Evolutionary conservation across 768 basidiomycete genomes (phyloP).

Genomic region (Myochromella boudieri): DNA sequence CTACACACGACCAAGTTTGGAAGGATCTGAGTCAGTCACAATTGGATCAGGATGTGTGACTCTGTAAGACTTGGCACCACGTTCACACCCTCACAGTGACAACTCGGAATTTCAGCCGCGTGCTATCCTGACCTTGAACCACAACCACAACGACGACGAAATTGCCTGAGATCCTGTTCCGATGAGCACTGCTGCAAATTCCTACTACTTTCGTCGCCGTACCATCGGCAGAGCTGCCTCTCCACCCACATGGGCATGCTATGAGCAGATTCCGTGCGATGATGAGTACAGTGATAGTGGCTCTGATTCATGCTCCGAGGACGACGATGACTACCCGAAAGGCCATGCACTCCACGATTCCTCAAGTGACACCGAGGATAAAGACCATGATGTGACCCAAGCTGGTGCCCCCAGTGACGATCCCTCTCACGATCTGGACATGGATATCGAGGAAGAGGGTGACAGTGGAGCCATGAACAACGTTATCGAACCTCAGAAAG

Average conservation of each 20-base stretch:
- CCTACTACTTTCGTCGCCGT: slow-evolving; percentile 64
- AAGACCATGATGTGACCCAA: slow-evolving; percentile 28
- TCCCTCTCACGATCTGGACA: slow-evolving; percentile 48
- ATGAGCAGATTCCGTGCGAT: slow-evolving; percentile 82
- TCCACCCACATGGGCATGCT: slow-evolving; percentile 87
- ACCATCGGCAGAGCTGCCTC: slow-evolving; percentile 79
- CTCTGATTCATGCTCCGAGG: slow-evolving; percentile 72
- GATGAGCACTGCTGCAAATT: slow-evolving; percentile 40
- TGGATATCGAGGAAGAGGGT: slow-evolving; percentile 50
- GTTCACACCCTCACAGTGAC: slow-evolving; percentile 7
- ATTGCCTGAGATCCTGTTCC: slow-evolving; percentile 6
- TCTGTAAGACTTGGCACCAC: slow-evolving; percentile 1
- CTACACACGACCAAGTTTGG: neutral
- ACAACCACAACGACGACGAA: slow-evolving; percentile 4
- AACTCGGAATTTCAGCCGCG: slow-evolving; percentile 13
- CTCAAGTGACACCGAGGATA: slow-evolving; percentile 32
- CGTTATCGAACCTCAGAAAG: slow-evolving; percentile 46
- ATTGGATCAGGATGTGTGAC: slow-evolving; percentile 12
- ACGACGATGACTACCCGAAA: slow-evolving; percentile 61
- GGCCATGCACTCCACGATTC: slow-evolving; percentile 17
- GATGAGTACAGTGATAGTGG: slow-evolving; percentile 60
- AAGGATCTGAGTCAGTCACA: slow-evolving; percentile 7
- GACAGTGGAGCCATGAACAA: slow-evolving; percentile 35
- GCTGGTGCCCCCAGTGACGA: slow-evolving; percentile 29
- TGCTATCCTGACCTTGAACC: slow-evolving; percentile 11